Evolutionary conservation across 305 asterid species (phyloP), one percentile per base, ranked within the genome.

Genomic region (Salvia sclarea): DNA sequence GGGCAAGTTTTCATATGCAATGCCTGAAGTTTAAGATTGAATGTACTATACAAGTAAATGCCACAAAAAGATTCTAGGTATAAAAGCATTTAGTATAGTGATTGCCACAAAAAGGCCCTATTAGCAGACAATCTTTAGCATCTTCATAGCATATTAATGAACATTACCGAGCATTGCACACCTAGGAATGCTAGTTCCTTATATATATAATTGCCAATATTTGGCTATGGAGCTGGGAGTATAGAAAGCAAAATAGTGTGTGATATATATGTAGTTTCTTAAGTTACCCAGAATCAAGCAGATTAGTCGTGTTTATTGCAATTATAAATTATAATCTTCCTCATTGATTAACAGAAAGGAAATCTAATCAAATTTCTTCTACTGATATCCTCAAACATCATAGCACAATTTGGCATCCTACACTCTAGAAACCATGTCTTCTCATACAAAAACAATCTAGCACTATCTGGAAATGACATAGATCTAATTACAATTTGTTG

Each of bases 1-100:
- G 67, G 84, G 78, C 83, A 86, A 78, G 54, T 76, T 76, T 67
- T 75, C 84, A 75, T 82, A 83, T 22, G 43, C 67, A 61, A 52
- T 73, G 64, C 79, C 90, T 82, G 85, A 76, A 79, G 49, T 47
- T 66, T 58, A 30, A 65, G 56, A 60, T 28, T 59, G 61, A 48
- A 73, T 18, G 61, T 25, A 60, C 50, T 45, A 61, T 37, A 66
- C 67, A 56, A 21, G 59, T 64, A 48, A 64, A 66, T 73, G 63
- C 28, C 60, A n/a, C 20, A 43, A 28, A 44, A 18, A 28, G n/a
- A 41, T 31, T 33, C 41, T 45, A 4, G 6, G 53, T 21, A 35
- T 16, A 12, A 6, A 9, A 33, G 24, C 58, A 48, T 58, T 35
- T 33, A 55, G 43, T 12, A 40, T 14, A 3, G 17, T 37, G 11